These are phyloP conservation scores for Ganoderma sp. DNA, from an alignment of 1,284 basidiomycete species.

Conservation along the genomic window DNA sequence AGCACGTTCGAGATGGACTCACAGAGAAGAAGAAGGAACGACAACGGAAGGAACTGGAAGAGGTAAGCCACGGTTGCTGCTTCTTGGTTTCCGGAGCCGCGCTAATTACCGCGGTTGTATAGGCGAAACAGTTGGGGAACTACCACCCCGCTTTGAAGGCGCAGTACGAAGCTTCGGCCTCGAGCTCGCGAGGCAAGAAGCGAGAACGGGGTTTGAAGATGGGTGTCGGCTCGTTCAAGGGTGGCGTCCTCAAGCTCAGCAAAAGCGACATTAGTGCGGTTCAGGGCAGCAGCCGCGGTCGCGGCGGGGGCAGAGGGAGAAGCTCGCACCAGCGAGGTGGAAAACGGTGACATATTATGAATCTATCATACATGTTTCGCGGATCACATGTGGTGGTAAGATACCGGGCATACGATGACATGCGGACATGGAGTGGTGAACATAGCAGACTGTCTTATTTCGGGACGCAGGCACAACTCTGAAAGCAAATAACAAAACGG, in stretches of 20 bases:
- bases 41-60: slow-evolving; percentile 60
- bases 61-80: slow-evolving; percentile 51
- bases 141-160: slow-evolving; percentile 79
- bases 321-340: slow-evolving; percentile 28
- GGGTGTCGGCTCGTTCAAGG: slow-evolving; percentile 78
- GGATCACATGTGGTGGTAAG: slow-evolving; percentile 12
- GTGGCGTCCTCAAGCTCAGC: slow-evolving; percentile 69
- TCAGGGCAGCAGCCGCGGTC: slow-evolving; percentile 38
- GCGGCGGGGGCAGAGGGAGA: slow-evolving; percentile 24
- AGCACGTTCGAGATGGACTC: slow-evolving; percentile 72
- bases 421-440: slow-evolving; percentile 13
- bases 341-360: slow-evolving; percentile 23
- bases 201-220: slow-evolving; percentile 70
- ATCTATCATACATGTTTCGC: neutral
- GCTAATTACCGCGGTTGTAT: slow-evolving; percentile 35
- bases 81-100: slow-evolving; percentile 13
- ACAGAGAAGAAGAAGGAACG: slow-evolving; percentile 62
- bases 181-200: slow-evolving; percentile 46
- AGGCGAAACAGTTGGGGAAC: slow-evolving; percentile 80
- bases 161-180: slow-evolving; percentile 55
- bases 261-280: slow-evolving; percentile 60
- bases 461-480: neutral
- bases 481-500: slow-evolving; percentile 1
- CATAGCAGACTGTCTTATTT: neutral
- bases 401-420: slow-evolving; percentile 13